Evolutionary conservation across 2,329 filamentous ascomycete genomes (phyloP), one percentile per base, ranked within the genome.

Genomic region (Reticulascus tulasneorum): DNA sequence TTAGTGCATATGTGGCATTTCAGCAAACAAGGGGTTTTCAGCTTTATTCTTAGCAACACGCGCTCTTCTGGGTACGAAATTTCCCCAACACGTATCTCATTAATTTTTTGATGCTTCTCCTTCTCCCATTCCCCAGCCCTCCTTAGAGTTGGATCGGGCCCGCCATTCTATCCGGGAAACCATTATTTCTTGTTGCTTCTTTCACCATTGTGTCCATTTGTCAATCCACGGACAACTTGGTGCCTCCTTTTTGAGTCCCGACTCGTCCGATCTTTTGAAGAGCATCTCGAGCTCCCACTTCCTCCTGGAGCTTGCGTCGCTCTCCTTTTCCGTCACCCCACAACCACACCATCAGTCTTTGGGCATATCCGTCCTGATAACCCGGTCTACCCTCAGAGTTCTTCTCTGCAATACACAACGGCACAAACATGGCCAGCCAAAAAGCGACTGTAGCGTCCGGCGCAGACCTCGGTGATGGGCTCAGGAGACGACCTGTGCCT

Each of bases 371-470:
- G 32, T 28, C 23, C 33, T n/a, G n/a, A n/a, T n/a, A n/a, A n/a
- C n/a, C n/a, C n/a, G n/a, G n/a, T n/a, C n/a, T n/a, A n/a, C n/a
- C n/a, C n/a, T n/a, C n/a, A n/a, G n/a, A n/a, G n/a, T n/a, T n/a
- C n/a, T n/a, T n/a, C n/a, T n/a, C n/a, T n/a, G n/a, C n/a, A n/a
- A n/a, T n/a, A n/a, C n/a, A n/a, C n/a, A n/a, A n/a, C n/a, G n/a
- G 18, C 29, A 28, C 37, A 42, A 50, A 36, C 53, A 79, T 79
- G 75, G 71, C 73, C 51, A 64, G 67, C 54, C 67, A 71, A 39
- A 73, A 69, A 60, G 67, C 71, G 55, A 64, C 68, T 53, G 63
- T 73, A 59, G 76, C 73, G 59, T 78, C 79, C 24, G 79, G 79
- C 61, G 71, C 73, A 53, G 76, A 81, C 50, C 58, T 71, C 38